Evolutionary conservation across 179 eudicot genomes (phyloP), one percentile per base, ranked within the genome.

Genomic region (Camellia oleifera): DNA sequence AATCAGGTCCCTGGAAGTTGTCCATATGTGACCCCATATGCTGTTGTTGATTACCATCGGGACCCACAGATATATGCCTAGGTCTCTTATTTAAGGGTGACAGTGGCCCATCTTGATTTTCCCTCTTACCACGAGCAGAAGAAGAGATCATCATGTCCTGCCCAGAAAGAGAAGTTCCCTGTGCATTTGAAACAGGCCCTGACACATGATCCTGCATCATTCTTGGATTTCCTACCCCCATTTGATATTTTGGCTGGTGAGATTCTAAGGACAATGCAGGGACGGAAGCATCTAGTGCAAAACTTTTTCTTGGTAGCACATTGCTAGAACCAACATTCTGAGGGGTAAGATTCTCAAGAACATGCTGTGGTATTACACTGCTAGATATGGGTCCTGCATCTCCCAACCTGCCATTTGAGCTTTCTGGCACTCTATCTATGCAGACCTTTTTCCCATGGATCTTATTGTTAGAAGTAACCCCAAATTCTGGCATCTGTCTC

Each of bases 361-460:
- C 85, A 81, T 87, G 83, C 71, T 85, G 96, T 64, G 84, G 82
- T 81, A 87, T 74, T 45, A 77, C 15, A 79, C 84, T 84, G 77
- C 87, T 86, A 23, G 86, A 80, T 20, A 81, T 62, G 20, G 88
- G 69, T 60, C 87, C 94, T 20, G 86, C 23, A 10, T 88, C 94
- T 81, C 87, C 94, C 74, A 82, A 72, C 78, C 89, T 87, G 85
- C 81, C 86, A 78, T 82, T 83, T 72, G 95, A 92, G 82, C 82
- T 87, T 81, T 96, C 98, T 7, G 92, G 88, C 70, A 85, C 86
- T 80, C 89, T 82, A 72, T 91, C 97, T 68, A 89, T 81, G 85
- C 90, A 91, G 54, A 88, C 83, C 78, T 88, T 96, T 83, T 96
- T 94, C 77, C 91, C 96, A 79, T 87, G 89, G 45, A 81, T 86